phyloP scores from a whole-genome alignment of 345 rosid genomes.

The Eucalyptus virginea region DNA sequence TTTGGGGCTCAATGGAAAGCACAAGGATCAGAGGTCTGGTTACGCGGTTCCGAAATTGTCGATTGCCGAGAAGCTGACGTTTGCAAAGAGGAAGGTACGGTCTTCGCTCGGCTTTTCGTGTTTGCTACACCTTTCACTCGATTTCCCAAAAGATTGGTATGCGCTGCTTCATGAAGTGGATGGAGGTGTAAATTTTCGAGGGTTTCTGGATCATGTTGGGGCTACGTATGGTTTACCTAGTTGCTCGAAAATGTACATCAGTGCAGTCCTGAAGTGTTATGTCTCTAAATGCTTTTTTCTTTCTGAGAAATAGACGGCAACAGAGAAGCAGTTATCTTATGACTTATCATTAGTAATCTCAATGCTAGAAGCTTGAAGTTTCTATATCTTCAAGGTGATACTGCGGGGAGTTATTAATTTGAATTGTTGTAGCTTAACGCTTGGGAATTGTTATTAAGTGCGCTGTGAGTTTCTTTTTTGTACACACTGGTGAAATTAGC shows the following conservation, averaged over 20 bases:
- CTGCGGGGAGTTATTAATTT: not conserved
- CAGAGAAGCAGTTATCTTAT: not conserved
- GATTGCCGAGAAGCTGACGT: slow-evolving; percentile 57
- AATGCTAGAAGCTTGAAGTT: not conserved
- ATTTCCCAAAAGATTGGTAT: not conserved
- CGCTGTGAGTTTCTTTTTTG: not conserved
- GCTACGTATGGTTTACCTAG: not conserved
- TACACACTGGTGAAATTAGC: not conserved
- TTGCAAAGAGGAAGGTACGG: slow-evolving; percentile 59
- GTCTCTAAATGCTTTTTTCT: not conserved
- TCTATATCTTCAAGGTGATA: not conserved
- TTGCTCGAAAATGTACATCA: not conserved
- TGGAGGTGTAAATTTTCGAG: not conserved
- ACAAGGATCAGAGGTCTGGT: slow-evolving; percentile 54
- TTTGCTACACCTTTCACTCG: not conserved
- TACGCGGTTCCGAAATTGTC: slow-evolving; percentile 32
- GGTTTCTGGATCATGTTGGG: not conserved
- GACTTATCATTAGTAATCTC: not conserved
- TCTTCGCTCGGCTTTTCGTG: not conserved
- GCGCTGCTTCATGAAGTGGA: not conserved
- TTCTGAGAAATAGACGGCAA: not conserved
- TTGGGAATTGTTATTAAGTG: not conserved
- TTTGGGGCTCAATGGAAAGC: slow-evolving; percentile 54
- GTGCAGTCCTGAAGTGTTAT: not conserved
- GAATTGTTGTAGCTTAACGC: not conserved